phyloP scores from a whole-genome alignment of 805 yeast genomes.

The Ascoidea rubescens region DNA sequence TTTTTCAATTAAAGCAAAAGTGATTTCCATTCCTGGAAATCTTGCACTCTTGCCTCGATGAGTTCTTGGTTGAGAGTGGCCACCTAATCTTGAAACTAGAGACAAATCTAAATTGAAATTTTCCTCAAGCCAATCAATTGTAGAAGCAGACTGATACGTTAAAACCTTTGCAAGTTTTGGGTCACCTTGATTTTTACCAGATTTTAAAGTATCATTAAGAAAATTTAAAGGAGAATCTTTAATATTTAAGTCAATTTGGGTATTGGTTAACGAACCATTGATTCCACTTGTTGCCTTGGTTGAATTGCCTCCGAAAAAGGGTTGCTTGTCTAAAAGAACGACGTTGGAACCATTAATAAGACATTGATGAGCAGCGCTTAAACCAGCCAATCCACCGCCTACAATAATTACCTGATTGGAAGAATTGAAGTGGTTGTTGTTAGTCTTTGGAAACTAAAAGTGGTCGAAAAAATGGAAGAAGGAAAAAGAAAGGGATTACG shows the following conservation, averaged over 20 bases:
- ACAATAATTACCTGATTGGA: slow-evolving; percentile 24
- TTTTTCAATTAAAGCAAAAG: slow-evolving; percentile 27
- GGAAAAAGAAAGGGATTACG: neutral
- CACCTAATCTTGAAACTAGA: slow-evolving; percentile 22
- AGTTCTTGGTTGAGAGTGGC: slow-evolving; percentile 26
- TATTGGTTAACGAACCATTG: slow-evolving; percentile 27
- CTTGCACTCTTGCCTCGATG: slow-evolving; percentile 33
- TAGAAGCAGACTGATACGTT: slow-evolving; percentile 17
- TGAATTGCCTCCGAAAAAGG: slow-evolving; percentile 42
- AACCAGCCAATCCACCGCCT: slow-evolving; percentile 46
- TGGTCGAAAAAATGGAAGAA: neutral
- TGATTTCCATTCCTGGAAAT: slow-evolving; percentile 47
- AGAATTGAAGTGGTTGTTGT: neutral
- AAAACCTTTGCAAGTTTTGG: slow-evolving; percentile 16
- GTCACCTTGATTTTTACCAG: slow-evolving; percentile 24
- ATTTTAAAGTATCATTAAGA: slow-evolving; percentile 18
- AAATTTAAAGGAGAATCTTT: slow-evolving; percentile 19
- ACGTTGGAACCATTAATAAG: slow-evolving; percentile 26
- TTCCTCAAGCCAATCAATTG: slow-evolving; percentile 23
- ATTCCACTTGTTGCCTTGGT: slow-evolving; percentile 51
- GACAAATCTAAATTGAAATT: slow-evolving; percentile 18
- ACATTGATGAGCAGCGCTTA: slow-evolving; percentile 28
- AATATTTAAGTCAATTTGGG: slow-evolving; percentile 3
- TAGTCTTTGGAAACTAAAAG: neutral
- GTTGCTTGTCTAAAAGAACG: slow-evolving; percentile 32